A percentile compares a stretch with the other conserved stretches of the same genome.
These are phyloP conservation scores for Suillus plorans DNA, from an alignment of 768 basidiomycete species.

Conservation along the genomic window DNA sequence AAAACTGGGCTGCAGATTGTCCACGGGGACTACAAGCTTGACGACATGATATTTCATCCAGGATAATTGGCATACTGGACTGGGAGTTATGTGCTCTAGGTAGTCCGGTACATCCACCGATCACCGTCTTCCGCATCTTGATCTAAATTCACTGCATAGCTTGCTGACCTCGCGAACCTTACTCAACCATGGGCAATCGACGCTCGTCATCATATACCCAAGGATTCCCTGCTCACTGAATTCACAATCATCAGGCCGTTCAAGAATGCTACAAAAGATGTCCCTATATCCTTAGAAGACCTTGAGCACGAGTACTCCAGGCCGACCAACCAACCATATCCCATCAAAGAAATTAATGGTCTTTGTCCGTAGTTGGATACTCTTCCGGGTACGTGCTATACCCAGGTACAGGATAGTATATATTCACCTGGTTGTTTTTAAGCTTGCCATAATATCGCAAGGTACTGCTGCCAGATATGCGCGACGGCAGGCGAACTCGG, in stretches of 20 bases:
- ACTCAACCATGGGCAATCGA: slow-evolving; percentile 81
- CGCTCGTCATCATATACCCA: slow-evolving; percentile 37
- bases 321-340: slow-evolving; percentile 63
- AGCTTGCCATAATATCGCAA: slow-evolving; percentile 82
- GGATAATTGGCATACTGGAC: slow-evolving; percentile 92
- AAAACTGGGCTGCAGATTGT: slow-evolving; percentile 82
- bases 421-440: slow-evolving; percentile 8
- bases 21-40: slow-evolving; percentile 98
- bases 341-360: slow-evolving; percentile 75
- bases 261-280: slow-evolving; percentile 56
- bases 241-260: slow-evolving; percentile 49
- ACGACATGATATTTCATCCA: slow-evolving; percentile 94
- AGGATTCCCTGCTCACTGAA: slow-evolving; percentile 15
- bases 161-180: slow-evolving; percentile 89
- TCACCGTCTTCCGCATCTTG: background rate
- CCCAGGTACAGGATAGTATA: background rate
- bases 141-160: slow-evolving; percentile 33
- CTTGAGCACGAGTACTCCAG: slow-evolving; percentile 80
- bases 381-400: slow-evolving; percentile 60
- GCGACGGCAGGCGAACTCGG: slow-evolving; percentile 86
- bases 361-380: slow-evolving; percentile 84
- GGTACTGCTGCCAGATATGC: slow-evolving; percentile 88
- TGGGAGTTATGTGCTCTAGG: slow-evolving; percentile 98
- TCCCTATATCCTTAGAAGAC: slow-evolving; percentile 65
- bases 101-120: slow-evolving; percentile 60